Evolutionary conservation across 2,329 filamentous ascomycete species (phyloP).

Genomic region (Trichoderma sp.): DNA sequence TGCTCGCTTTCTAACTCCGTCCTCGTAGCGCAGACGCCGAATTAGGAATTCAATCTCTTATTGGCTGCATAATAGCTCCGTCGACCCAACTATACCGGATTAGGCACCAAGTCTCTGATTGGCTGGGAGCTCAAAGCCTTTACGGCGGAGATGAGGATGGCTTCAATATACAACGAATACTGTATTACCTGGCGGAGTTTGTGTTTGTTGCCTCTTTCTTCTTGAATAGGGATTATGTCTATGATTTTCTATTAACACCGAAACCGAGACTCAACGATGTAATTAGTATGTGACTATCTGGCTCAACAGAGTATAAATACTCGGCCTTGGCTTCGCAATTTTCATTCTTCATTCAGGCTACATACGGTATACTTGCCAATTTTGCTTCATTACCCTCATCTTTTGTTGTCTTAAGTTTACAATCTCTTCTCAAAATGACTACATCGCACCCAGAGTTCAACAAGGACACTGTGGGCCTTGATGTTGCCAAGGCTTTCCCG

Average conservation of each 20-base stretch:
- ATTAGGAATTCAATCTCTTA: constrained; percentile 26
- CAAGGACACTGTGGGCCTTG: constrained; percentile 27
- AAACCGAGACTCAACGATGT: not conserved
- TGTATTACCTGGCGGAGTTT: not conserved
- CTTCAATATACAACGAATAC: not conserved
- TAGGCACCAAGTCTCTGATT: constrained; percentile 13
- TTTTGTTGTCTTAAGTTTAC: not conserved
- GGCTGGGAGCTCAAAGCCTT: not conserved
- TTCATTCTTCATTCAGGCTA: not conserved
- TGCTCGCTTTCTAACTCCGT: not conserved
- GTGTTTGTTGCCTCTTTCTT: not conserved
- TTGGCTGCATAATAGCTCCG: constrained; percentile 3
- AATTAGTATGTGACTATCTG: not conserved
- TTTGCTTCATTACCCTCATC: not conserved
- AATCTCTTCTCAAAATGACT: not conserved
- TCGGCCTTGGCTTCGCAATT: not conserved
- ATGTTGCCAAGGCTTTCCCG: constrained; percentile 30
- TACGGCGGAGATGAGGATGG: not conserved
- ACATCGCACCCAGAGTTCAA: constrained; percentile 31
- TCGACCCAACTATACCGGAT: constrained; percentile 12
- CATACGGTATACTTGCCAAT: not conserved
- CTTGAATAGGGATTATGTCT: not conserved
- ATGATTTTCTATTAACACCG: not conserved
- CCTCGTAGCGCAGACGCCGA: not conserved
- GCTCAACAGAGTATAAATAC: not conserved